These are phyloP conservation scores for Metroxylon sagu DNA, from an alignment of 176 grass and related monocot species.

Conservation along the genomic window DNA sequence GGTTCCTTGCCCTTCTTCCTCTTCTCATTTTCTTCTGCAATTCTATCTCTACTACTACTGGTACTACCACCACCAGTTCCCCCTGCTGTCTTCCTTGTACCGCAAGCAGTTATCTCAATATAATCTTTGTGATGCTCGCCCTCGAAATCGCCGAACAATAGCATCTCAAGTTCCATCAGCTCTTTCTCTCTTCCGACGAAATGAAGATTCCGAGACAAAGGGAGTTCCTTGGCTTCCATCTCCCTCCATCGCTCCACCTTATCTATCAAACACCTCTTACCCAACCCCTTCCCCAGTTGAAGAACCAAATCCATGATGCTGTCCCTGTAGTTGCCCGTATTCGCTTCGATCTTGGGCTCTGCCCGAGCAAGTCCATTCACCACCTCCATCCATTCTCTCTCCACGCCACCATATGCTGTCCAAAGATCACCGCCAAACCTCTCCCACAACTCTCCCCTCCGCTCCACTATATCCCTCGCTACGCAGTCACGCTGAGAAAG, in stretches of 20 bases:
- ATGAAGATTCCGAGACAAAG: constrained; percentile 26
- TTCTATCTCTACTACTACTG: not conserved
- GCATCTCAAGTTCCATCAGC: constrained; percentile 25
- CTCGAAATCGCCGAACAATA: constrained; percentile 24
- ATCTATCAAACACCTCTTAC: constrained; percentile 17
- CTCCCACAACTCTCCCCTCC: constrained; percentile 37
- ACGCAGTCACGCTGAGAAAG: constrained; percentile 20
- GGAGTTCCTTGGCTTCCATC: constrained; percentile 24
- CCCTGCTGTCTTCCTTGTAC: constrained; percentile 1
- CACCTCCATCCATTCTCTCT: constrained; percentile 29
- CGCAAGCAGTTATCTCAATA: not conserved
- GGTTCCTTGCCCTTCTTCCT: constrained; percentile 4
- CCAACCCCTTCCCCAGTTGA: constrained; percentile 27
- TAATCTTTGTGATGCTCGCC: not conserved
- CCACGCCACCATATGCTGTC: constrained; percentile 27
- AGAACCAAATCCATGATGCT: constrained; percentile 31
- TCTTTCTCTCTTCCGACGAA: constrained; percentile 46
- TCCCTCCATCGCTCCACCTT: constrained; percentile 27
- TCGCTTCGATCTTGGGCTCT: constrained; percentile 18
- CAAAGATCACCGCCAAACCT: constrained; percentile 30
- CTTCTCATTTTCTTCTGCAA: not conserved
- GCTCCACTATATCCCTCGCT: constrained; percentile 20
- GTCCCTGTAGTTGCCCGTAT: constrained; percentile 16
- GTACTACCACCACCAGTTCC: not conserved
- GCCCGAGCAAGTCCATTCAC: constrained; percentile 21